Evolutionary conservation across 2,329 filamentous ascomycete species (phyloP).

Genomic region (Cordyceps cateniannulata): DNA sequence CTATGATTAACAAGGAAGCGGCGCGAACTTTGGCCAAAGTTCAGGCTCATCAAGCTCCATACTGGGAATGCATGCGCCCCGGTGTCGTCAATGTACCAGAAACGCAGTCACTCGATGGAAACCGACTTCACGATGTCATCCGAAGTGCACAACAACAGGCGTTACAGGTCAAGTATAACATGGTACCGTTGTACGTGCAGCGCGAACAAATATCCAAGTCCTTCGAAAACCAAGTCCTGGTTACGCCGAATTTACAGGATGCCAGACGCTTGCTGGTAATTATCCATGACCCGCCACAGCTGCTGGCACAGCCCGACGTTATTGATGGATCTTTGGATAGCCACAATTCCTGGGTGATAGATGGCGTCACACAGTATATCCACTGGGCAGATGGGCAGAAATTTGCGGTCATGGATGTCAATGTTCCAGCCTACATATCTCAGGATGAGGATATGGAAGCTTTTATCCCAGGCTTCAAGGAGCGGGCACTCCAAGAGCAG

Average conservation of each 20-base stretch:
- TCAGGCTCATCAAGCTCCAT: slow-evolving; percentile 56
- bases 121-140: slow-evolving; percentile 73
- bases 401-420: slow-evolving; percentile 86
- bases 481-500: slow-evolving; percentile 47
- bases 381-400: slow-evolving; percentile 72
- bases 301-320: slow-evolving; percentile 60
- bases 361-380: slow-evolving; percentile 73
- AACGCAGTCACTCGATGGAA: slow-evolving; percentile 44
- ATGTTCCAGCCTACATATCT: slow-evolving; percentile 73
- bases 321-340: slow-evolving; percentile 68
- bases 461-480: slow-evolving; percentile 38
- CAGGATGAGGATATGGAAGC: slow-evolving; percentile 49
- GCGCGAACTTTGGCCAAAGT: slow-evolving; percentile 51
- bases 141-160: slow-evolving; percentile 67
- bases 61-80: slow-evolving; percentile 85
- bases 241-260: slow-evolving; percentile 63
- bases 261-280: slow-evolving; percentile 70
- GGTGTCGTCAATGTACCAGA: slow-evolving; percentile 50
- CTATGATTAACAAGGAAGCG: slow-evolving; percentile 52
- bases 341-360: slow-evolving; percentile 87
- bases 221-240: slow-evolving; percentile 81
- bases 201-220: slow-evolving; percentile 65
- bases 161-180: slow-evolving; percentile 65
- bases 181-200: slow-evolving; percentile 76
- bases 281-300: slow-evolving; percentile 81